phyloP scores from a whole-genome alignment of 768 basidiomycete genomes.

The Hirschioporus abietinus region DNA sequence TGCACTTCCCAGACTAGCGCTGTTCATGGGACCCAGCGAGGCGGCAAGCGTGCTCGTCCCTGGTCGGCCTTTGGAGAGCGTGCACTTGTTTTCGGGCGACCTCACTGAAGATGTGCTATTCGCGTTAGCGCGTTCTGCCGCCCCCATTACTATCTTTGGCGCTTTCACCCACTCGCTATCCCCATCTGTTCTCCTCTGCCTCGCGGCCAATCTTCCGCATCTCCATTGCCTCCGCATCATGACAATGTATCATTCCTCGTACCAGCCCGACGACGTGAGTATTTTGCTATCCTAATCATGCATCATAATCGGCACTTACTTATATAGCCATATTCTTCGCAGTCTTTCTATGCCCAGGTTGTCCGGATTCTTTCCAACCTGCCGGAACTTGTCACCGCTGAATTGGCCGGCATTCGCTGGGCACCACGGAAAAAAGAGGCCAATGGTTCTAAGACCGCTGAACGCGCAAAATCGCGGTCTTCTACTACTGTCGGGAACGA shows the following conservation, averaged over 20 bases:
- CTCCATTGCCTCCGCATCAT: conserved; percentile 66
- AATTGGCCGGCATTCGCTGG: conserved; percentile 76
- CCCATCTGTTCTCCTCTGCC: conserved; percentile 48
- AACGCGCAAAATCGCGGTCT: neutral
- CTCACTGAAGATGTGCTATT: conserved; percentile 52
- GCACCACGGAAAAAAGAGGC: conserved; percentile 33
- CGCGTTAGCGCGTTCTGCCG: conserved; percentile 44
- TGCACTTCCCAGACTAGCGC: conserved; percentile 40
- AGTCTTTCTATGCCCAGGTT: conserved; percentile 63
- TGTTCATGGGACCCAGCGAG: conserved; percentile 57
- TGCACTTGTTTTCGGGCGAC: conserved; percentile 59
- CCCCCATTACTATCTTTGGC: conserved; percentile 49
- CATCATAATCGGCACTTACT: conserved; percentile 47
- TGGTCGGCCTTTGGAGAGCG: conserved; percentile 57
- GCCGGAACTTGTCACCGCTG: conserved; percentile 58
- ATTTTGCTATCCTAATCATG: conserved; percentile 40
- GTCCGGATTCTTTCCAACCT: conserved; percentile 53
- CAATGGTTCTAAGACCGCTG: neutral
- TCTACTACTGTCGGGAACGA: conserved; percentile 15
- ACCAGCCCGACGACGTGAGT: conserved; percentile 7
- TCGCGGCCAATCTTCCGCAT: conserved; percentile 52
- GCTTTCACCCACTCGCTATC: conserved; percentile 56
- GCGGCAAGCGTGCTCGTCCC: conserved; percentile 54
- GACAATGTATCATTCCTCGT: conserved; percentile 19
- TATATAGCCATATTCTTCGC: conserved; percentile 22